phyloP scores from a whole-genome alignment of 176 grass and related monocot species.

The Metroxylon sagu region DNA sequence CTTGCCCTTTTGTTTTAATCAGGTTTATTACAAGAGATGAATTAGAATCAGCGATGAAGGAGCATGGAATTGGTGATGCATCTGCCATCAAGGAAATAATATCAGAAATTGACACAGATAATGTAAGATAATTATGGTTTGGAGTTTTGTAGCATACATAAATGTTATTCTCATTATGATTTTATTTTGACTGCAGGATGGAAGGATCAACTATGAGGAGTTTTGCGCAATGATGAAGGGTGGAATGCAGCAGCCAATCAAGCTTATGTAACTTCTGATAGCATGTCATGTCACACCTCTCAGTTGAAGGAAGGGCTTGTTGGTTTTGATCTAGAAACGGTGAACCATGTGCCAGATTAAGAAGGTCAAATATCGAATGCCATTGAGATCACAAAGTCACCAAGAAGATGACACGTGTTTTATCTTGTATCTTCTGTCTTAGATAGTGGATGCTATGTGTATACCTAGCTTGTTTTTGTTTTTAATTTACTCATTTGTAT shows the following conservation, averaged over 20 bases:
- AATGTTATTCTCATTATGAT: neutral
- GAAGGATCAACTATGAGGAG: constrained; percentile 94
- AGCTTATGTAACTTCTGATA: constrained; percentile 41
- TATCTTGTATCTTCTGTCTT: too few relatives aligned
- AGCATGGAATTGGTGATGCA: constrained; percentile 84
- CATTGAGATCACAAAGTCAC: too few relatives aligned
- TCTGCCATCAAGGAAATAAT: constrained; percentile 93
- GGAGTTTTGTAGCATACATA: neutral
- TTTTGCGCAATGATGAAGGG: constrained; percentile 99
- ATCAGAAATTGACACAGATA: constrained; percentile 87
- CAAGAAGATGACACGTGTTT: too few relatives aligned
- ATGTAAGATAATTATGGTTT: constrained; percentile 37
- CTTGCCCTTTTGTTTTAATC: constrained; percentile 14
- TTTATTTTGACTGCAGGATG: constrained; percentile 32
- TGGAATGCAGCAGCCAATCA: constrained; percentile 65
- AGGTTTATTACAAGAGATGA: constrained; percentile 98
- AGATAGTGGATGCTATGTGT: too few relatives aligned
- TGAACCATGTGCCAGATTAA: too few relatives aligned
- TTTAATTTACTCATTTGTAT: too few relatives aligned
- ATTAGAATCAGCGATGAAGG: constrained; percentile 76
- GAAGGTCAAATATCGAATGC: too few relatives aligned
- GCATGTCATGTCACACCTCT: too few relatives aligned
- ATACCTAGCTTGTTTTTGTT: too few relatives aligned
- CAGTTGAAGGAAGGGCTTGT: too few relatives aligned
- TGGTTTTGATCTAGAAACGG: too few relatives aligned